These are phyloP conservation scores for Amaranthus hypochondriacus DNA, from an alignment of 148 eudicot genomes.

Conservation along the genomic window DNA sequence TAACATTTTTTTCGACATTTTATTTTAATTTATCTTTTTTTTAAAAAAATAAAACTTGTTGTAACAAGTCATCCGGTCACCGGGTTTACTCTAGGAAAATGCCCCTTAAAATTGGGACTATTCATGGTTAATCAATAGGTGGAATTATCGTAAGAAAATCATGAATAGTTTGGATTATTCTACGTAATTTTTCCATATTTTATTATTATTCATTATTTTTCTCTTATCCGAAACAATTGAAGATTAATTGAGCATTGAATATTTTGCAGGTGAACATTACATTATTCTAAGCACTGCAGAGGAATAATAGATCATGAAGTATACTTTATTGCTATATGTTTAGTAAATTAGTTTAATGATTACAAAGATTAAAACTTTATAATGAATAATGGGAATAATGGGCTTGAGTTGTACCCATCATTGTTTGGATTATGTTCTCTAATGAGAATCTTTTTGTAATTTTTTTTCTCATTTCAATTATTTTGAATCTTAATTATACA, in stretches of 20 bases:
- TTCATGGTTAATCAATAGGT: too few relatives aligned
- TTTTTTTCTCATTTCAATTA: neutral
- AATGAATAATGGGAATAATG: neutral
- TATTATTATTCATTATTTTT: neutral
- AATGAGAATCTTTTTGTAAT: neutral
- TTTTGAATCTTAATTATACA: neutral
- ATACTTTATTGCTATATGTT: neutral
- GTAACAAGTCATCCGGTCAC: too few relatives aligned
- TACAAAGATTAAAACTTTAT: constrained; percentile 11
- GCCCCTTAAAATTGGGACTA: too few relatives aligned
- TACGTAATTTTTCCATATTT: neutral
- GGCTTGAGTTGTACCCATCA: neutral
- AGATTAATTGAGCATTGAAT: constrained; percentile 8
- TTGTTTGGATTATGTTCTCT: constrained; percentile 6
- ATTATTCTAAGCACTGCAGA: too few relatives aligned
- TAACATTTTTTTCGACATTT: too few relatives aligned
- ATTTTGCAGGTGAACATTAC: constrained; percentile 14
- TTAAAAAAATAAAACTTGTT: too few relatives aligned
- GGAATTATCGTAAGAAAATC: too few relatives aligned
- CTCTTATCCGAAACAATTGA: neutral
- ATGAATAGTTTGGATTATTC: too few relatives aligned
- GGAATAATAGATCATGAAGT: neutral
- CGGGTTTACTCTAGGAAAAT: too few relatives aligned
- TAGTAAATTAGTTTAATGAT: neutral
- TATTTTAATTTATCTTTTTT: too few relatives aligned